phyloP scores from a whole-genome alignment of 352 stramenopile species.

The Globisporangium apiculatum region DNA sequence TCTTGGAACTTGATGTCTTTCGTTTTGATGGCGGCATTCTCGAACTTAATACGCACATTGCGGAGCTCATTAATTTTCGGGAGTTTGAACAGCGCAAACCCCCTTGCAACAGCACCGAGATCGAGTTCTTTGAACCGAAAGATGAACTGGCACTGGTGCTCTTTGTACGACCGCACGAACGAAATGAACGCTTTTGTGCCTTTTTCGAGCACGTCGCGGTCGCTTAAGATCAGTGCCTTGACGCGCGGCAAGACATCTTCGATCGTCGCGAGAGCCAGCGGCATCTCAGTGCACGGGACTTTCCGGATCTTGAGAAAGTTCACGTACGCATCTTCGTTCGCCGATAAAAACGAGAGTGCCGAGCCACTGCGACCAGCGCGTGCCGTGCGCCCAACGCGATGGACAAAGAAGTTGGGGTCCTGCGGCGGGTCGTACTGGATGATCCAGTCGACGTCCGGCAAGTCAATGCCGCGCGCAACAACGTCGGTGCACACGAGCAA shows the following conservation, averaged over 20 bases:
- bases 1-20: constrained; percentile 94
- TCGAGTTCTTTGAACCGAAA: constrained; percentile 98
- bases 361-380: constrained; percentile 90
- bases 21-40: constrained; percentile 82
- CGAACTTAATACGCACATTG: constrained; percentile 80
- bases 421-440: constrained; percentile 97
- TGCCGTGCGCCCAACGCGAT: constrained; percentile 97
- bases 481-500: constrained; percentile 99
- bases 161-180: constrained; percentile 98
- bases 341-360: constrained; percentile 94
- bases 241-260: constrained; percentile 88
- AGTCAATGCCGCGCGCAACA: constrained; percentile 96
- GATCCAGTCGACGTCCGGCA: constrained; percentile 98
- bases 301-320: constrained; percentile 94
- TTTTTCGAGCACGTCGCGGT: constrained; percentile 97
- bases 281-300: constrained; percentile 88
- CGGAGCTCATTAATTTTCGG: constrained; percentile 86
- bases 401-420: constrained; percentile 98
- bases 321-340: constrained; percentile 96
- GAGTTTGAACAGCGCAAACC: constrained; percentile 78
- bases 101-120: constrained; percentile 86
- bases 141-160: constrained; percentile 98
- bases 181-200: constrained; percentile 98
- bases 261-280: constrained; percentile 50
- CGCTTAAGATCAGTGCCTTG: constrained; percentile 82